phyloP scores from a whole-genome alignment of 2,329 filamentous ascomycete genomes.

The Colletotrichum sp. region DNA sequence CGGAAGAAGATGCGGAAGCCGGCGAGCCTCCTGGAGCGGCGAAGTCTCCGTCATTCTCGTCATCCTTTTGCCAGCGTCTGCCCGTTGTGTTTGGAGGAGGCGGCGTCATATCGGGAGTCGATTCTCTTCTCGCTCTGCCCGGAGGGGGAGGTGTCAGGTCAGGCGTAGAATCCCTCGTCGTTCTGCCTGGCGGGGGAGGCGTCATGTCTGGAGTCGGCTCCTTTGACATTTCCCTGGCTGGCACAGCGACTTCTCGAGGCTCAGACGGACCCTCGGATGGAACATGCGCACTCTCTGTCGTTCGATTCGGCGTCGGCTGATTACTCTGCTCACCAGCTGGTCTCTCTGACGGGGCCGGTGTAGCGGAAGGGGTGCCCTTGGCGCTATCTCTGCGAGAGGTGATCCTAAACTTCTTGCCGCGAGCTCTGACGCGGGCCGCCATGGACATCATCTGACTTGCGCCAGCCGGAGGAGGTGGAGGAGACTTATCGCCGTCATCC shows the following conservation, averaged over 20 bases:
- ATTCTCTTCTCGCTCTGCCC: not conserved
- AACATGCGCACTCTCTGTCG: not conserved
- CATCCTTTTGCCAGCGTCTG: not conserved
- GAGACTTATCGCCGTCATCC: not conserved
- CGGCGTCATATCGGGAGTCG: constrained; percentile 7
- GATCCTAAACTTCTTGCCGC: constrained; percentile 60
- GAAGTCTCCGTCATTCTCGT: not conserved
- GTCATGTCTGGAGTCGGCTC: not conserved
- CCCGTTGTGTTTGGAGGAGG: not conserved
- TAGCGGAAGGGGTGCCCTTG: not conserved
- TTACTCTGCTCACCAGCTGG: not conserved
- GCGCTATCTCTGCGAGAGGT: constrained; percentile 33
- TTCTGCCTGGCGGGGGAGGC: not conserved
- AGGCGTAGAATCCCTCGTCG: not conserved
- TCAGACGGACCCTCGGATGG: not conserved
- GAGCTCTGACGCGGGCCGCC: constrained; percentile 60
- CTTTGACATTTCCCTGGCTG: not conserved
- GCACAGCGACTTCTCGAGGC: not conserved
- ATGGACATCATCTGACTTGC: constrained; percentile 51
- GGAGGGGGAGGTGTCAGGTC: not conserved
- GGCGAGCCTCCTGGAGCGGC: not conserved
- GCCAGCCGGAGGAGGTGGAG: constrained; percentile 1
- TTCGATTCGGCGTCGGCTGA: not conserved
- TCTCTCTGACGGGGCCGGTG: not conserved
- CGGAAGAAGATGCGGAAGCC: not conserved